These are phyloP conservation scores for Triticum timopheevii DNA, from an alignment of 176 grass and related monocot genomes.

Conservation along the genomic window DNA sequence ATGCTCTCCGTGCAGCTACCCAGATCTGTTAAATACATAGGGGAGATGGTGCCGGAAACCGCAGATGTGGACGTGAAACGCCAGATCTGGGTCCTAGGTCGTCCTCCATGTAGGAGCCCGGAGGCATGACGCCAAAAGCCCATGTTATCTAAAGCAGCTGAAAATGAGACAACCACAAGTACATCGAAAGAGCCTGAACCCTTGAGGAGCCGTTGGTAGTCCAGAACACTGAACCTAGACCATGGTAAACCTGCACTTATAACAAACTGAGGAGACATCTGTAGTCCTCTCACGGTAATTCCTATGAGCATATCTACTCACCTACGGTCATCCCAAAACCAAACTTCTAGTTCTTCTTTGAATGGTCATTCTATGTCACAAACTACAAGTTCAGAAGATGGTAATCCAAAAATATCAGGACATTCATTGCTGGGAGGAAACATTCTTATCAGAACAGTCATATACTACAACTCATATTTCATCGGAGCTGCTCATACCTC, in stretches of 20 bases:
- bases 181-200: background rate
- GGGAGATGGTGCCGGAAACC: too few species aligned
- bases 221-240: slow-evolving; percentile 9
- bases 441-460: background rate
- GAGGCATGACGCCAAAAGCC: background rate
- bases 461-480: background rate
- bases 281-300: slow-evolving; percentile 7
- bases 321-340: slow-evolving; percentile 94
- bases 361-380: slow-evolving; percentile 75
- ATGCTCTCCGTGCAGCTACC: too few species aligned
- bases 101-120: too few species aligned
- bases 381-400: slow-evolving; percentile 26
- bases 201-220: too few species aligned
- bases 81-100: too few species aligned
- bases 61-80: too few species aligned
- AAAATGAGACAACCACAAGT: slow-evolving; percentile 19
- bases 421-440: background rate
- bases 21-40: too few species aligned
- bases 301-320: slow-evolving; percentile 50
- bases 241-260: background rate
- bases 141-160: slow-evolving; percentile 38
- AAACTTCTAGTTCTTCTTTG: slow-evolving; percentile 99
- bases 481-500: slow-evolving; percentile 44
- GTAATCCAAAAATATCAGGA: background rate
- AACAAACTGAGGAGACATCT: slow-evolving; percentile 14